Evolutionary conservation across 2,329 filamentous ascomycete species (phyloP), one percentile per base, ranked within the genome.

Genomic region (Sarocladium strictum): DNA sequence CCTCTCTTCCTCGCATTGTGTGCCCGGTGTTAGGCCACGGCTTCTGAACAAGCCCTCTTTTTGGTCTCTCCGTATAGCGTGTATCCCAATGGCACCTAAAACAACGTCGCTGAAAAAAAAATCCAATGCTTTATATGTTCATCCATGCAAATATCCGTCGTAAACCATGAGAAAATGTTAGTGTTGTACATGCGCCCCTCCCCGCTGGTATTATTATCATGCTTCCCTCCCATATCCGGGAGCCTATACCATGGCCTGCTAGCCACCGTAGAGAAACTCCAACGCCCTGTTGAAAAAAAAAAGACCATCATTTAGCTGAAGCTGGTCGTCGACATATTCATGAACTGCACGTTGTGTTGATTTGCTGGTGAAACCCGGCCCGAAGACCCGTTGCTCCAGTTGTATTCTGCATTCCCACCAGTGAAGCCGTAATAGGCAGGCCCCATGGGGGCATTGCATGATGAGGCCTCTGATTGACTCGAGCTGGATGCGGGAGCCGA

Each of bases 391-490:
- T 67, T 71, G 4, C 79, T 73, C 71, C 79, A 81, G 60, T 76
- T 75, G 61, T 77, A 81, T 58, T 81, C 77, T 15, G 73, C 63
- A 38, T 73, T 76, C 27, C 61, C 66, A 32, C 63, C 67, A 54
- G 68, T 66, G 53, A 64, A 69, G 26, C 62, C 64, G 53, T 72
- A 73, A 50, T 76, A 78, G 10, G 67, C 62, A 10, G 72, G 68
- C 1, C 71, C 70, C 62, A 80, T 71, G 53, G 69, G 68, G 47
- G 69, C 66, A 3, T 70, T 65, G 52, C 74, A 76, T 2, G 75
- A 70, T 3, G 78, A 77, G 2, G 79, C 79, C 15, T 73, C 67
- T 10, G 78, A 75, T 55, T 79, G 73, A 63, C 73, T 40, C 3
- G 65, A 60, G 51, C 66, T 63, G 59, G 62, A 64, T 35, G 69